Conservation (phyloP, 768 basidiomycete genomes). For the Pulveroboletus sp. region DNA sequence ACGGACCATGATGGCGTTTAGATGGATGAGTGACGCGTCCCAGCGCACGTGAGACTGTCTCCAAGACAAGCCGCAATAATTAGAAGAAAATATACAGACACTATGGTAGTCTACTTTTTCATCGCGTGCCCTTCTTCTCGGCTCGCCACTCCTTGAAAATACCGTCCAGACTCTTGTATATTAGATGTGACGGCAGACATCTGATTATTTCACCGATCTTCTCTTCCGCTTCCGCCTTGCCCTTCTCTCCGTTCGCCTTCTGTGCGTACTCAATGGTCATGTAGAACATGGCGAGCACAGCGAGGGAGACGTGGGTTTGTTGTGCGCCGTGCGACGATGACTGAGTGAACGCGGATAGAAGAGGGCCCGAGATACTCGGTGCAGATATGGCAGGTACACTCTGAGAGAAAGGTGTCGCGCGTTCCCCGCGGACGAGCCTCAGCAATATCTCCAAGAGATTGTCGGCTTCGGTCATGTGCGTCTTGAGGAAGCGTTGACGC, state of each 20-base stretch:
- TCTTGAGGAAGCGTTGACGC: conserved; percentile 83
- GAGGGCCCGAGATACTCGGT: conserved; percentile 62
- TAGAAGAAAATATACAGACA: conserved; percentile 4
- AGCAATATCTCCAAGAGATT: conserved; percentile 92
- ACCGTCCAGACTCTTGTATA: conserved; percentile 89
- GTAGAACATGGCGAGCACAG: conserved; percentile 87
- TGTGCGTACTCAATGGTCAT: conserved; percentile 79
- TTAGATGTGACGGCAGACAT: conserved; percentile 78
- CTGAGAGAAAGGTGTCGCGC: conserved; percentile 67
- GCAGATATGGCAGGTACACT: conserved; percentile 57
- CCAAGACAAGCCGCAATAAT: conserved; percentile 1
- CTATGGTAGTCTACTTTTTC: conserved; percentile 12
- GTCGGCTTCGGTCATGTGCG: conserved; percentile 80
- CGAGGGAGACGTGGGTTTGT: conserved; percentile 92
- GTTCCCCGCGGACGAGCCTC: conserved; percentile 86
- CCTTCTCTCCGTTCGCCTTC: conserved; percentile 62
- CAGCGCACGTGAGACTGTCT: conserved; percentile 22
- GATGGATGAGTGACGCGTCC: conserved; percentile 34
- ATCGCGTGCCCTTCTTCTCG: conserved; percentile 70
- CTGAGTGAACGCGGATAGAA: conserved; percentile 65
- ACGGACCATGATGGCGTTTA: conserved; percentile 33
- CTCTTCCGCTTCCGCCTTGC: conserved; percentile 68
- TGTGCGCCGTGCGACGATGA: conserved; percentile 79
- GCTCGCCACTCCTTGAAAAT: conserved; percentile 92
- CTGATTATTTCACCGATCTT: conserved; percentile 86